phyloP scores from a whole-genome alignment of 192 early-diverging fungal species.

The Dissophora ornata region DNA sequence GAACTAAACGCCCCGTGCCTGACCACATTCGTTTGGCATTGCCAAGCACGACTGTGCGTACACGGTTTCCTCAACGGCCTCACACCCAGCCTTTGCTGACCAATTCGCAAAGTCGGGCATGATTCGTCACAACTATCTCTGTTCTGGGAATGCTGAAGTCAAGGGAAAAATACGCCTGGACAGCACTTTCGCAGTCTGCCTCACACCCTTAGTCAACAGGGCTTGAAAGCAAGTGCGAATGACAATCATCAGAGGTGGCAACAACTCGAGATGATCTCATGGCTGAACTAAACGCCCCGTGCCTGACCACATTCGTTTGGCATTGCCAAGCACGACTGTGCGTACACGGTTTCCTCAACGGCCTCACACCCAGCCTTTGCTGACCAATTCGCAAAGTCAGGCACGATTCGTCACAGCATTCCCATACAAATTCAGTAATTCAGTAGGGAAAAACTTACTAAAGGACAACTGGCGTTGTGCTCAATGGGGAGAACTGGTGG shows the following conservation, averaged over 20 bases:
- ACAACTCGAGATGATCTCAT: constrained; percentile 1
- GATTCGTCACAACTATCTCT: constrained; percentile 1
- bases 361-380: constrained; percentile 12
- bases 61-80: constrained; percentile 14
- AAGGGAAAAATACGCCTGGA: not conserved
- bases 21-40: constrained; percentile 10
- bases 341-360: constrained; percentile 15
- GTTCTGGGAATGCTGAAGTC: constrained; percentile 1
- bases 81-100: constrained; percentile 12
- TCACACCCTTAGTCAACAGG: constrained; percentile 5
- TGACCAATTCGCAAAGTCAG: constrained; percentile 12
- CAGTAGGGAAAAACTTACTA: not conserved
- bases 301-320: constrained; percentile 10
- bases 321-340: constrained; percentile 8
- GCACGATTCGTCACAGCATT: constrained; percentile 7
- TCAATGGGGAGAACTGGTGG: too few species aligned
- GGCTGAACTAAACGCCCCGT: constrained; percentile 3
- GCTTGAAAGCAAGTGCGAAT: constrained; percentile 3
- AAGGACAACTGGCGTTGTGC: too few species aligned
- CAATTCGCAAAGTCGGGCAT: constrained; percentile 6
- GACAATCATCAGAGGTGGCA: constrained; percentile 1
- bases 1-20: constrained; percentile 5
- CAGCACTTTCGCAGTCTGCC: constrained; percentile 3
- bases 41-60: constrained; percentile 9
- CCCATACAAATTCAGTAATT: constrained; percentile 8